A percentile compares a stretch with the other conserved stretches of the same genome.
These are phyloP conservation scores for Cadophora luteo-olivacea DNA, from an alignment of 2,329 filamentous ascomycete species.

Conservation along the genomic window DNA sequence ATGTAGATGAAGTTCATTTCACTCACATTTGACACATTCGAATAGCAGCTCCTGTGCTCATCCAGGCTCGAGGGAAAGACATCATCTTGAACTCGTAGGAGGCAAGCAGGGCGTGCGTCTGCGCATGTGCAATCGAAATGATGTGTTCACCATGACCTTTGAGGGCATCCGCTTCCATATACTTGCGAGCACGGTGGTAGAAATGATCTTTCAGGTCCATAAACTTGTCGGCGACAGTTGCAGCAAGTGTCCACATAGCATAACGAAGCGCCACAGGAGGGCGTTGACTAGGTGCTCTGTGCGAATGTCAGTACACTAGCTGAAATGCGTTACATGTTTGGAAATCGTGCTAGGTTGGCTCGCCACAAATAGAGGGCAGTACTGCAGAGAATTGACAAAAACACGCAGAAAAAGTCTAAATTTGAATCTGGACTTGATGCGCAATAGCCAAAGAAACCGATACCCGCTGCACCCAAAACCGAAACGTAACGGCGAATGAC, in stretches of 20 bases:
- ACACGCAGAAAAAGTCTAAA: neutral
- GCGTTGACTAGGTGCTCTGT: conserved; percentile 77
- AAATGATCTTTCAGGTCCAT: conserved; percentile 82
- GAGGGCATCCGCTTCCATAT: conserved; percentile 87
- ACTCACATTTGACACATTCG: conserved; percentile 82
- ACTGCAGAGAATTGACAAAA: neutral
- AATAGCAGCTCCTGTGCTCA: conserved; percentile 84
- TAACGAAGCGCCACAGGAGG: conserved; percentile 90
- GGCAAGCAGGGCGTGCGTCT: conserved; percentile 80
- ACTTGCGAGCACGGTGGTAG: conserved; percentile 88
- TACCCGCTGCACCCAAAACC: neutral
- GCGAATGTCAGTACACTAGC: conserved; percentile 24
- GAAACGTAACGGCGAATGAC: neutral
- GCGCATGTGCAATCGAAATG: conserved; percentile 84
- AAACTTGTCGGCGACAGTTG: conserved; percentile 83
- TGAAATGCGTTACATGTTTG: neutral
- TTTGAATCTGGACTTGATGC: neutral
- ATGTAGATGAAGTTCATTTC: conserved; percentile 50
- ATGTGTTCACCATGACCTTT: conserved; percentile 90
- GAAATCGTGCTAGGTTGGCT: neutral
- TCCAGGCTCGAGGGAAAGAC: conserved; percentile 96
- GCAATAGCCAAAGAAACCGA: neutral
- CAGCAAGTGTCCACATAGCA: conserved; percentile 95
- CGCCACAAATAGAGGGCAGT: neutral
- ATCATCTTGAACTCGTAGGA: conserved; percentile 97